Evolutionary conservation across 1,284 basidiomycete species (phyloP).

Genomic region (Cryptococcus sp.): DNA sequence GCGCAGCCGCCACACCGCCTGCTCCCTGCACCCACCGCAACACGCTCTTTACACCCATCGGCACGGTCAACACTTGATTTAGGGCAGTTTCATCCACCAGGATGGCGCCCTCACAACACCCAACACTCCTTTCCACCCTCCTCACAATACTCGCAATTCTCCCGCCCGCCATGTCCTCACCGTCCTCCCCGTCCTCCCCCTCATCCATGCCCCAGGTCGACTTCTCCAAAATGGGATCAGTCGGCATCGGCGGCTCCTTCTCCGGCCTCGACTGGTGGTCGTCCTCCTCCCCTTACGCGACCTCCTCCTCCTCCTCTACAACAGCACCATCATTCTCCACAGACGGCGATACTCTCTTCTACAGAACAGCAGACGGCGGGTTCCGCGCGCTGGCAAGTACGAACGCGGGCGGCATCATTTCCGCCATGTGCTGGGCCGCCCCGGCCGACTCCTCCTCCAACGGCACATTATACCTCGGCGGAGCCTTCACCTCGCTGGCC

Average conservation of each 20-base stretch:
- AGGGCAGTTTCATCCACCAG: no score
- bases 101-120: background rate
- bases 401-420: slow-evolving; percentile 41
- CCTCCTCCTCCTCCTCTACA: slow-evolving; percentile 23
- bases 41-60: no score
- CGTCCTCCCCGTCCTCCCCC: slow-evolving; percentile 46
- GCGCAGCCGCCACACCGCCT: no score
- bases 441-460: slow-evolving; percentile 20
- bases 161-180: slow-evolving; percentile 20
- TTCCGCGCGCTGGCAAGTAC: slow-evolving; percentile 35
- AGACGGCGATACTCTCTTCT: slow-evolving; percentile 39
- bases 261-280: slow-evolving; percentile 64
- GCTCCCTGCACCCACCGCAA: no score
- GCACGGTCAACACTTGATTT: no score
- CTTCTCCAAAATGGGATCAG: slow-evolving; percentile 83
- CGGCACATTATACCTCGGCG: slow-evolving; percentile 44
- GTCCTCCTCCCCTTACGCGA: slow-evolving; percentile 32
- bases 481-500: slow-evolving; percentile 37
- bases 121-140: background rate
- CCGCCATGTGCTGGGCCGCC: slow-evolving; percentile 38
- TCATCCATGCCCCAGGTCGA: slow-evolving; percentile 75
- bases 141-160: slow-evolving; percentile 16
- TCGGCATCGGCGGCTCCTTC: slow-evolving; percentile 81
- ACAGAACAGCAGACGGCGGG: slow-evolving; percentile 21
- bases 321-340: slow-evolving; percentile 27